phyloP scores from a whole-genome alignment of 208 protist genomes.

The Hexamita inflata region DNA sequence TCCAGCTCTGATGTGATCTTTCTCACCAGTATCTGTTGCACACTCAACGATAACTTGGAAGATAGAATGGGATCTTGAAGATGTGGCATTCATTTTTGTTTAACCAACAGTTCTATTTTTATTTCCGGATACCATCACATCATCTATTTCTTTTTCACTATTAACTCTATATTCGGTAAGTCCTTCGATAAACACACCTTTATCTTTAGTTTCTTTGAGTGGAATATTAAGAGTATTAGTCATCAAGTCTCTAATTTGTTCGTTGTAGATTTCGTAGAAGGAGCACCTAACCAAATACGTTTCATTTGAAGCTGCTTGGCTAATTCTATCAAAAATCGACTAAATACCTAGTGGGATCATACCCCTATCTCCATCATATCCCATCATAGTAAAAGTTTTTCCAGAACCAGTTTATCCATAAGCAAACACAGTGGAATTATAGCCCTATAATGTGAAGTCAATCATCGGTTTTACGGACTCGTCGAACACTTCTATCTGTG shows the following conservation, averaged over 20 bases:
- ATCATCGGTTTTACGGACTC: neutral
- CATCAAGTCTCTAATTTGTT: constrained; percentile 38
- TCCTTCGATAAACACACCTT: constrained; percentile 20
- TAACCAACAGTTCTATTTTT: neutral
- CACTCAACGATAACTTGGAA: constrained; percentile 7
- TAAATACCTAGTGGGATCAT: neutral
- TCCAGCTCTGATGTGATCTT: neutral
- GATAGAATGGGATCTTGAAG: constrained; percentile 29
- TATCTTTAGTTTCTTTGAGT: neutral
- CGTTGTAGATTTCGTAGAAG: constrained; percentile 47
- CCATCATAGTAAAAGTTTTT: constrained; percentile 53
- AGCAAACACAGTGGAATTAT: constrained; percentile 31
- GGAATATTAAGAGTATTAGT: neutral
- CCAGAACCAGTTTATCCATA: constrained; percentile 42
- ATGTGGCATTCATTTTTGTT: constrained; percentile 16
- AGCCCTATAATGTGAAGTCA: constrained; percentile 20
- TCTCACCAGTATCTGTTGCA: neutral
- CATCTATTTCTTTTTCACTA: neutral
- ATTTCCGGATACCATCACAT: neutral
- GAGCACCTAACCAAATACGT: neutral
- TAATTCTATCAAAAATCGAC: neutral
- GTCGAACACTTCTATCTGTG: constrained; percentile 42
- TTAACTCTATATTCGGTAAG: constrained; percentile 3
- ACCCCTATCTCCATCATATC: neutral
- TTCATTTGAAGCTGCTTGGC: neutral